phyloP scores from a whole-genome alignment of 2,329 filamentous ascomycete species.

The Penicillium sp. region DNA sequence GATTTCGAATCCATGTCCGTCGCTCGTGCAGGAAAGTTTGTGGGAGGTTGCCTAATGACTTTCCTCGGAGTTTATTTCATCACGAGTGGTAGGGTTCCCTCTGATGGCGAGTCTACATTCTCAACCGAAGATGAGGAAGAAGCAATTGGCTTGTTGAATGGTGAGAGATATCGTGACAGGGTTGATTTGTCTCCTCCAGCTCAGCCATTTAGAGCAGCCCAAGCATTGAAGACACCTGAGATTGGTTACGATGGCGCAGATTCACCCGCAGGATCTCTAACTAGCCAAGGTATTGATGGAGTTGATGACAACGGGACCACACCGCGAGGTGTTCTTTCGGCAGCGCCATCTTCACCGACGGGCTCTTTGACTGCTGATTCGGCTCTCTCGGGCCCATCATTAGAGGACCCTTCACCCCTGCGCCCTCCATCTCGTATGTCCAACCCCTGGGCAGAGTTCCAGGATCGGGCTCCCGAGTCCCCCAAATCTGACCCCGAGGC shows the following conservation, averaged over 20 bases:
- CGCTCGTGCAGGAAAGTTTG: slow-evolving; percentile 75
- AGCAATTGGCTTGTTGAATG: slow-evolving; percentile 42
- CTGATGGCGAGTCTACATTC: slow-evolving; percentile 62
- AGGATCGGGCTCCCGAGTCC: slow-evolving; percentile 15
- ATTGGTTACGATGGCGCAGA: slow-evolving; percentile 18
- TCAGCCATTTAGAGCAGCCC: slow-evolving; percentile 18
- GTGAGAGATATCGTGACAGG: slow-evolving; percentile 38
- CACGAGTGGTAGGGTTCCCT: slow-evolving; percentile 71
- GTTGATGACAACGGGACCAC: slow-evolving; percentile 36
- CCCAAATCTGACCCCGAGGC: slow-evolving; percentile 25
- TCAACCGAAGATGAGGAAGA: slow-evolving; percentile 65
- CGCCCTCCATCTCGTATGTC: slow-evolving; percentile 37
- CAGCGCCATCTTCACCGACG: slow-evolving; percentile 31
- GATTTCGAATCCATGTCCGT: slow-evolving; percentile 84
- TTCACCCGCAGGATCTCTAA: slow-evolving; percentile 36
- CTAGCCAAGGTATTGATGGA: slow-evolving; percentile 32
- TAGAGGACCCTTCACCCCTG: slow-evolving; percentile 29
- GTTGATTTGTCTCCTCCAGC: slow-evolving; percentile 32
- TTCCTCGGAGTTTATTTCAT: slow-evolving; percentile 98
- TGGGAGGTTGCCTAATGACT: slow-evolving; percentile 86
- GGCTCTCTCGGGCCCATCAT: slow-evolving; percentile 27
- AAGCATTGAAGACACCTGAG: slow-evolving; percentile 13
- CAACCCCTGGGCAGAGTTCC: slow-evolving; percentile 41
- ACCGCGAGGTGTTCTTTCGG: slow-evolving; percentile 34
- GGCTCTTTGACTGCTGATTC: slow-evolving; percentile 35